Base-by-base conservation (phyloP, 2,329 filamentous ascomycete species). In the Penicillium sp. region DNA sequence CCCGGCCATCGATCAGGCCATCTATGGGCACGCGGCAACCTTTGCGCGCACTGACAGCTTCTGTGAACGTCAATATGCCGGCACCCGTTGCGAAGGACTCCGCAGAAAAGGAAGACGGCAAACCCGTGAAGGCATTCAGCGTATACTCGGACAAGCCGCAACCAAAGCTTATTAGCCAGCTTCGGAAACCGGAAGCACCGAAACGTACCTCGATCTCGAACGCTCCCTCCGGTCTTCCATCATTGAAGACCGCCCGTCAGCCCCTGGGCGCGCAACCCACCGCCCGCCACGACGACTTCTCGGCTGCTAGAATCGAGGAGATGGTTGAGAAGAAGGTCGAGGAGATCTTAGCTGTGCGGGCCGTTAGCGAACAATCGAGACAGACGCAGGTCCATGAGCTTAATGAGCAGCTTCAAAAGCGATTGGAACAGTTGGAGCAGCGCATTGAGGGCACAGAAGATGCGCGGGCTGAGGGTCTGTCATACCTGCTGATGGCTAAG, bases 261-360 rank as follows among this genome's bases (percentile, higher is more conserved):
- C 57, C 63, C 10, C 60, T 65, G 40, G 57, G 56, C 37, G 40
- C 64, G 23, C 61, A 79, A 42, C 62, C 68, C 25, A 61, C 61
- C 76, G 64, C 63, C 68, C 62, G 61, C 67, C 74, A 63, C 82
- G 79, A 73, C 81, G 64, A 84, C 76, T 62, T 91, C 9, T 89
- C 87, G 0, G 84, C 87, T 19, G 88, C 86, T 13, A 88, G 87
- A 52, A 95, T 97, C 59, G 93, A 97, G 72, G 90, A 92, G 40
- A 87, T 97, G 77, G 91, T 97, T 1, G 90, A 96, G 74, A 90
- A 89, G 67, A 96, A 96, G 69, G 90, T 97, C 0, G 88, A 89
- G 59, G 92, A 96, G 76, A 92, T 94, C 37, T 80, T 97, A 1
- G 91, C 93, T 0, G 87, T 88, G n/a, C 85, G 89, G 53, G 86